Evolutionary conservation across 116 monocot genomes (phyloP).

Genomic region (Posidonia oceanica): DNA sequence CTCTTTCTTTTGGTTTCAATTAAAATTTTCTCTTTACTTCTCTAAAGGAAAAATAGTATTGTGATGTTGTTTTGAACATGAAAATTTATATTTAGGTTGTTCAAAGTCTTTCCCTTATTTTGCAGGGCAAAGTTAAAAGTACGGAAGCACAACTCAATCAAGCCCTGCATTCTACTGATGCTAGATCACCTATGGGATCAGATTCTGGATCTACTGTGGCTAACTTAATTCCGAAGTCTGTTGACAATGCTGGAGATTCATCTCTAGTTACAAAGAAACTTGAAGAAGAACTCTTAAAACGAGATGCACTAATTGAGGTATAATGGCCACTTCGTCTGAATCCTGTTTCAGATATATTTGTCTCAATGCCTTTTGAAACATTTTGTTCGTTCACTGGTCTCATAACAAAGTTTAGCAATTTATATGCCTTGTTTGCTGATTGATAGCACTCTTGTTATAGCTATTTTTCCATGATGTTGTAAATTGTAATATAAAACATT

Average conservation of each 20-base stretch:
- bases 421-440: no score
- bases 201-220: constrained; percentile 42
- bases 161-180: constrained; percentile 35
- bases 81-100: neutral
- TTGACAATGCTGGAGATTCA: constrained; percentile 31
- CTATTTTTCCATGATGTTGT: no score
- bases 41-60: no score
- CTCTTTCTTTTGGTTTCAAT: neutral
- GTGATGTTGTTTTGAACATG: no score
- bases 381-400: no score
- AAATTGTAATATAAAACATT: no score
- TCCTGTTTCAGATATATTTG: no score
- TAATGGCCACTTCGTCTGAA: no score
- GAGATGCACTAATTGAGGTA: constrained; percentile 95
- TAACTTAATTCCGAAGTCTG: constrained; percentile 35
- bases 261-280: constrained; percentile 63
- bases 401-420: no score
- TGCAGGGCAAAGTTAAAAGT: constrained; percentile 54
- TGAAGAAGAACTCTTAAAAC: constrained; percentile 87
- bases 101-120: neutral
- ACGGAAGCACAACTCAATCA: constrained; percentile 68
- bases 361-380: no score
- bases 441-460: no score
- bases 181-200: constrained; percentile 42
- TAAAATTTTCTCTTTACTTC: no score